phyloP scores from a whole-genome alignment of 345 rosid genomes.

The Xanthoceras sorbifolium region DNA sequence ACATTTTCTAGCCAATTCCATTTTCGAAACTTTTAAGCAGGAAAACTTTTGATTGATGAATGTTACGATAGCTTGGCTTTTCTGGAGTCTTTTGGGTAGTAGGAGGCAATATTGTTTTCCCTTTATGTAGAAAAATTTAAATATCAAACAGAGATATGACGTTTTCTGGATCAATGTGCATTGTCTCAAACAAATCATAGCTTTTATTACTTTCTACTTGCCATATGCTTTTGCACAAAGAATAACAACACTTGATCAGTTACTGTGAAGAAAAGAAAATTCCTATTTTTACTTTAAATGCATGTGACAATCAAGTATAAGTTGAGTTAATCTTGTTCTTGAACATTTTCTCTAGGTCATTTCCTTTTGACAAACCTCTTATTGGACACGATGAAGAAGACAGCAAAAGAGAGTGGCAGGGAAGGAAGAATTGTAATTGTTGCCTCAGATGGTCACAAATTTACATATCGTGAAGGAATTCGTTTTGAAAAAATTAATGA shows the following conservation, averaged over 20 bases:
- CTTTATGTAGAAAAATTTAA: neutral
- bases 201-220: neutral
- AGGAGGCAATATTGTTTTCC: too few species aligned
- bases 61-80: too few species aligned
- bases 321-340: neutral
- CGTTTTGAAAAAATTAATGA: neutral
- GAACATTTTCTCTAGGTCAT: neutral
- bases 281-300: too few species aligned
- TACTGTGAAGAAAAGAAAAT: too few species aligned
- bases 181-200: neutral
- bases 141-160: neutral
- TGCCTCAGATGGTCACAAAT: neutral
- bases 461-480: neutral
- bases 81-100: too few species aligned
- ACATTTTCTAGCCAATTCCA: neutral
- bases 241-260: too few species aligned
- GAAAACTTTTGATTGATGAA: neutral
- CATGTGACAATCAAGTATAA: too few species aligned
- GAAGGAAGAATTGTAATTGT: neutral
- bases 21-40: neutral
- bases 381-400: neutral
- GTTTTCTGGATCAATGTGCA: neutral
- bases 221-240: neutral
- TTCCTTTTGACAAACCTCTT: neutral
- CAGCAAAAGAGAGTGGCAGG: neutral